These are phyloP conservation scores for Euptelea pleiosperma DNA, from an alignment of 164 flowering plant genomes.

Conservation along the genomic window DNA sequence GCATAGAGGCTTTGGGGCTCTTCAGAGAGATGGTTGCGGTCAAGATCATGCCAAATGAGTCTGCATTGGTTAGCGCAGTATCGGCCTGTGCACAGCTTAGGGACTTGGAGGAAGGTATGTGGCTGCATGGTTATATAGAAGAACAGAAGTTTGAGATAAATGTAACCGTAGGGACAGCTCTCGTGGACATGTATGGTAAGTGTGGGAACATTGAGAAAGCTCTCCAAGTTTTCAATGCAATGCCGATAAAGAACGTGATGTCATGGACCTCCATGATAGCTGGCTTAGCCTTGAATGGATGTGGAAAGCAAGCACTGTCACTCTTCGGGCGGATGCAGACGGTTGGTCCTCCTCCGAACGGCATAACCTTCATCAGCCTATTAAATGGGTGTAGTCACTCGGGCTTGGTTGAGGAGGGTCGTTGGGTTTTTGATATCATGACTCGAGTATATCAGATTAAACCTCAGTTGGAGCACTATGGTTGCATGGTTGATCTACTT, in stretches of 20 bases:
- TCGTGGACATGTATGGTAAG: constrained; percentile 35
- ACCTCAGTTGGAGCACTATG: constrained; percentile 31
- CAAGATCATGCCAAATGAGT: constrained; percentile 22
- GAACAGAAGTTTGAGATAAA: constrained; percentile 13
- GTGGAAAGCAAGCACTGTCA: constrained; percentile 24
- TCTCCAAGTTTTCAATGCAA: constrained; percentile 20
- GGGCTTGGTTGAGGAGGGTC: constrained; percentile 31
- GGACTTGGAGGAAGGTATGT: constrained; percentile 26
- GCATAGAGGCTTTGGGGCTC: constrained; percentile 18
- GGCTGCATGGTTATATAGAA: constrained; percentile 24
- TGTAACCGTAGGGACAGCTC: constrained; percentile 24
- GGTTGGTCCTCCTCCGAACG: constrained; percentile 22
- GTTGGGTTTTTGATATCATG: constrained; percentile 21
- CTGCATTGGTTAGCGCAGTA: constrained; percentile 27
- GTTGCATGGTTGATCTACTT: constrained; percentile 39
- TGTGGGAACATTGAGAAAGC: constrained; percentile 29
- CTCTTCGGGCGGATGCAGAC: constrained; percentile 26
- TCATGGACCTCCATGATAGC: constrained; percentile 33
- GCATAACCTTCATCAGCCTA: constrained; percentile 25
- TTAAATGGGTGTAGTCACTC: constrained; percentile 35
- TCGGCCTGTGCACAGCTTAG: constrained; percentile 32
- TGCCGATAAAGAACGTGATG: constrained; percentile 26
- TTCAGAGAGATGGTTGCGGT: constrained; percentile 22
- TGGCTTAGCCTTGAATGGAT: constrained; percentile 31
- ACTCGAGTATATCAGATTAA: constrained; percentile 19